phyloP scores from a whole-genome alignment of 306 rosid genomes.

The Medicago lupulina region DNA sequence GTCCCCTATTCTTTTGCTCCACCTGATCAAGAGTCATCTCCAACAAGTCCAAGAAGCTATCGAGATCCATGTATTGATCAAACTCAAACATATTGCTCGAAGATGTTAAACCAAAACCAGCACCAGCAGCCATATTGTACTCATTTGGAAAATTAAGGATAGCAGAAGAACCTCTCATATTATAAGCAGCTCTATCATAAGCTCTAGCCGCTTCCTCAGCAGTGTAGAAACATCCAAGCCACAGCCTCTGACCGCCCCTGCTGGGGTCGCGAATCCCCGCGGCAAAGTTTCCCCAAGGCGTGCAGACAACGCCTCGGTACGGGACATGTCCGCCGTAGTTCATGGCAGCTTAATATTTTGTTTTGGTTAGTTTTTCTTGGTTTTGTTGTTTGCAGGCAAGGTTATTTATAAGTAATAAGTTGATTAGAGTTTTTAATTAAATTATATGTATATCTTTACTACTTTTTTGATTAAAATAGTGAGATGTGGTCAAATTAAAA shows the following conservation, averaged over 20 bases:
- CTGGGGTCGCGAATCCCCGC: slow-evolving; percentile 88
- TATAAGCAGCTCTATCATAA: slow-evolving; percentile 85
- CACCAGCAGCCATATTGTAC: slow-evolving; percentile 43
- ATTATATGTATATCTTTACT: too few relatives aligned
- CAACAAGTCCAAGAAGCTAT: slow-evolving; percentile 59
- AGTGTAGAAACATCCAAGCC: slow-evolving; percentile 88
- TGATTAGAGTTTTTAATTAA: too few relatives aligned
- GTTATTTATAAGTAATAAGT: too few relatives aligned
- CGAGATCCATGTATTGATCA: slow-evolving; percentile 70
- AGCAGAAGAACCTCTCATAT: slow-evolving; percentile 86
- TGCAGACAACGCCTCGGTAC: slow-evolving; percentile 74
- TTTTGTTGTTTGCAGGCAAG: too few relatives aligned
- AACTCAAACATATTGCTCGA: slow-evolving; percentile 41
- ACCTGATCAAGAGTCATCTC: slow-evolving; percentile 73
- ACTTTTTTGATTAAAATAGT: too few relatives aligned
- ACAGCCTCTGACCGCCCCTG: slow-evolving; percentile 68
- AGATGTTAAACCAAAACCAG: background rate
- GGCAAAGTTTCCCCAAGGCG: slow-evolving; percentile 94
- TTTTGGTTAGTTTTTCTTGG: background rate
- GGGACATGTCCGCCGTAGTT: slow-evolving; percentile 51
- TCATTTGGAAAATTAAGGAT: slow-evolving; percentile 84
- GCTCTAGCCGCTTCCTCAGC: slow-evolving; percentile 97
- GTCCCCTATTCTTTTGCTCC: slow-evolving; percentile 49
- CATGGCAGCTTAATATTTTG: background rate
- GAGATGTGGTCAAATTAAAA: too few relatives aligned